phyloP scores from a whole-genome alignment of 148 eudicot species.

The Cornus kousa region DNA sequence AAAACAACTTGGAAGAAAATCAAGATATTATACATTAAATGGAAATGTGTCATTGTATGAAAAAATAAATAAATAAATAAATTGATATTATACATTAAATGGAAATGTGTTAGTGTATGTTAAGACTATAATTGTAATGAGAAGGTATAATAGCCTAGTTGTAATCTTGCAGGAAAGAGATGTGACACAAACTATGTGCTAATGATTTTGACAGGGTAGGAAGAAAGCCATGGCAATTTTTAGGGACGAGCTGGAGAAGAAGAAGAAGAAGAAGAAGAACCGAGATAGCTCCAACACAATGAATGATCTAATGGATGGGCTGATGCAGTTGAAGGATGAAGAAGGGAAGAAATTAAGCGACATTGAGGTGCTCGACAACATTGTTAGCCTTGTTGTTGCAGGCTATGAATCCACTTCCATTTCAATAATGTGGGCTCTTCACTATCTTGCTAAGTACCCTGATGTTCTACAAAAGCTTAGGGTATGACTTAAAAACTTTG shows the following conservation, averaged over 20 bases:
- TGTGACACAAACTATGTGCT: too few species aligned
- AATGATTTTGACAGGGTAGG: slow-evolving; percentile 21
- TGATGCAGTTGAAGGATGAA: slow-evolving; percentile 27
- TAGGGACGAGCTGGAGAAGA: slow-evolving; percentile 23
- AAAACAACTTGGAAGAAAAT: too few species aligned
- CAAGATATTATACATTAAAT: too few species aligned
- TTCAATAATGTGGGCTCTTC: slow-evolving; percentile 33
- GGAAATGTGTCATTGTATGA: too few species aligned
- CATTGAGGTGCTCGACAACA: slow-evolving; percentile 31
- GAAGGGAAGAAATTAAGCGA: slow-evolving; percentile 28
- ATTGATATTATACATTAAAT: too few species aligned
- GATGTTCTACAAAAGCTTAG: slow-evolving; percentile 43
- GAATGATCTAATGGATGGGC: slow-evolving; percentile 30
- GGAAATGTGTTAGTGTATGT: too few species aligned
- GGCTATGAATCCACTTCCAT: slow-evolving; percentile 29
- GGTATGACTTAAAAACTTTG: slow-evolving; percentile 20
- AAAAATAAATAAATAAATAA: too few species aligned
- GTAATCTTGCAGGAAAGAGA: too few species aligned
- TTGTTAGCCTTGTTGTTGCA: slow-evolving; percentile 23
- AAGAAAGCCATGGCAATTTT: slow-evolving; percentile 22
- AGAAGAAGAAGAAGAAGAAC: slow-evolving; percentile 20
- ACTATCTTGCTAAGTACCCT: slow-evolving; percentile 41
- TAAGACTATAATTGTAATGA: too few species aligned
- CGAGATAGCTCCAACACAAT: not conserved
- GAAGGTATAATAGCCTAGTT: too few species aligned